Evolutionary conservation across 805 yeast species (phyloP), one percentile per base, ranked within the genome.

Genomic region (Starmerella stigmatis): DNA sequence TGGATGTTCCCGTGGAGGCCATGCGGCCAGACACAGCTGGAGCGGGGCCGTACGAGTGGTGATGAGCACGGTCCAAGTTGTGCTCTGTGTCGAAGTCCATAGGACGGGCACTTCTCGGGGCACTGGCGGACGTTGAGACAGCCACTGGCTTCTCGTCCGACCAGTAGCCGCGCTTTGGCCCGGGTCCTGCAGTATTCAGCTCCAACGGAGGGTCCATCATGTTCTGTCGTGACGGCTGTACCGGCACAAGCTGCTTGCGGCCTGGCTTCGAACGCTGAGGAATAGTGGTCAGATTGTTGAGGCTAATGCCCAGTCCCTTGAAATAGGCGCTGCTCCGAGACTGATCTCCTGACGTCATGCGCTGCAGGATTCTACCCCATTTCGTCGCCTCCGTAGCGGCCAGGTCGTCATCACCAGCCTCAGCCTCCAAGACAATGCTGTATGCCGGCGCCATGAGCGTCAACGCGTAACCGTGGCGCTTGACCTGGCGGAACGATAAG

Each of bases 381-480:
- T 44, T 23, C 19, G 53, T 51, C 13, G 47, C 40, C 21, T 30
- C 16, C 8, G 40, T 25, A 5, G 40, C 26, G 16, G 37, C 27
- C 11, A 13, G 28, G 33, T 46, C 48, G 17, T 38, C 40, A 15
- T 38, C 40, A 15, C 29, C 43, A 5, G 41, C 27, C 22, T 45
- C 45, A 7, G 47, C 31, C 43, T 52, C 55, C 10, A 52, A 29
- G 5, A 32, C 26, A 20, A 52, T 40, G 22, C 38, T 32, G 25
- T 40, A 31, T 4, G 46, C 41, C 16, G 38, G 13, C 20, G 56
- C 49, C 13, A 39, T 41, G 27, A 52, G 29, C n/a, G 51, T 48
- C 4, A 52, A 28, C 2, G 40, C 30, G 34, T 46, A 44, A 13
- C 56, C 56, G 29, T 52, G 55, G 11, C 56, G 55, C 35, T 43